These are phyloP conservation scores for Fusarium fracticaudum DNA, from an alignment of 2,329 filamentous ascomycete species.

Conservation along the genomic window DNA sequence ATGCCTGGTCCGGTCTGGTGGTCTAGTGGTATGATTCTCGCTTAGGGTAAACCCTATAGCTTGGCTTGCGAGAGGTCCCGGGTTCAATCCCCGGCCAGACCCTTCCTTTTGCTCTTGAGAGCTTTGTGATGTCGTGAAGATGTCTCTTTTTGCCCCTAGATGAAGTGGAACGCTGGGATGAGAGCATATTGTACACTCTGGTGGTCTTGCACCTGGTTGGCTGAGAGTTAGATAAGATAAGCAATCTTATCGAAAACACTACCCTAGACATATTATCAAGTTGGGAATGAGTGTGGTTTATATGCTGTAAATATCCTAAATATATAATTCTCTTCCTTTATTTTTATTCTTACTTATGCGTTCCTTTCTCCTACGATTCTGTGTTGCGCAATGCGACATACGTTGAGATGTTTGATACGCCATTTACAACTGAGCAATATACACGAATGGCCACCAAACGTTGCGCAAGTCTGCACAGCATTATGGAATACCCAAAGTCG, in stretches of 20 bases:
- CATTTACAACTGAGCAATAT: too few species aligned
- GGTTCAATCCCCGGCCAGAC: conserved; percentile 59
- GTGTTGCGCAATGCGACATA: too few species aligned
- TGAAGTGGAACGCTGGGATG: neutral
- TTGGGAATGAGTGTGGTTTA: neutral
- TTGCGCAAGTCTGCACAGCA: too few species aligned
- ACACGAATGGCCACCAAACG: too few species aligned
- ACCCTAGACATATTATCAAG: neutral
- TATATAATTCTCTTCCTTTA: fast-evolving
- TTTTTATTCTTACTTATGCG: fast-evolving
- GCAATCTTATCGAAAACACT: neutral
- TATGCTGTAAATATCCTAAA: fast-evolving
- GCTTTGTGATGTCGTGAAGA: fast-evolving
- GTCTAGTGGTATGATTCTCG: conserved; percentile 78
- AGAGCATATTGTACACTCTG: neutral
- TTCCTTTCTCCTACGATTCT: too few species aligned
- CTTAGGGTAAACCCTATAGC: conserved; percentile 65
- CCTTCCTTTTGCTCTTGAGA: conserved; percentile 44
- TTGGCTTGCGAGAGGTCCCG: conserved; percentile 55
- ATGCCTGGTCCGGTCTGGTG: conserved; percentile 53
- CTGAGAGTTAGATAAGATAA: neutral
- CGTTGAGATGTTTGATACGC: too few species aligned
- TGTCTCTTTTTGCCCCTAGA: neutral
- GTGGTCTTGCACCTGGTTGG: neutral
- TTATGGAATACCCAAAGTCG: too few species aligned